Conservation (phyloP, 192 early-diverging fungal species). For the Geranomyces michiganensis region DNA sequence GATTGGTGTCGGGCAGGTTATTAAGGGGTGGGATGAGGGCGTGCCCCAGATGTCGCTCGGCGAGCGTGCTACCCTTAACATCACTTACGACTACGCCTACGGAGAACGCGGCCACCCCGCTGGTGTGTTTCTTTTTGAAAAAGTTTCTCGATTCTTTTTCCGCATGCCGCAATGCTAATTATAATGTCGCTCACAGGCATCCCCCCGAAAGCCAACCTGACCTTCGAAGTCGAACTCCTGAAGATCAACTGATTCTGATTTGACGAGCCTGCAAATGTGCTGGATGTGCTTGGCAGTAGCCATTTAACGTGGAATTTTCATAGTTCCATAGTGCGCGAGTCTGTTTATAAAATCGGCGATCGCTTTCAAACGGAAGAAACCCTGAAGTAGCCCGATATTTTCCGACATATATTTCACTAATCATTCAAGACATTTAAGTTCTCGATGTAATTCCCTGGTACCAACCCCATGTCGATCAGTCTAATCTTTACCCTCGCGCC, state of each 20-base stretch:
- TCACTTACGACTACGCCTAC: constrained; percentile 52
- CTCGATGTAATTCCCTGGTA: constrained; percentile 37
- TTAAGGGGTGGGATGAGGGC: constrained; percentile 84
- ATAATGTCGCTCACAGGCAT: constrained; percentile 51
- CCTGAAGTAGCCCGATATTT: too few relatives aligned
- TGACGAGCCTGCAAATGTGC: too few relatives aligned
- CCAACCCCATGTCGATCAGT: constrained; percentile 34
- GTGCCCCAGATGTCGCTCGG: constrained; percentile 94
- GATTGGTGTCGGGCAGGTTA: constrained; percentile 94
- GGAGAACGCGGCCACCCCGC: constrained; percentile 42
- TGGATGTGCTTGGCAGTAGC: too few relatives aligned
- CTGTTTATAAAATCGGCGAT: not conserved
- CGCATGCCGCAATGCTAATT: not conserved
- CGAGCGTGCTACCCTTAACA: constrained; percentile 81
- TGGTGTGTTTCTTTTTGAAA: not conserved
- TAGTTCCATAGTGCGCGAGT: too few relatives aligned
- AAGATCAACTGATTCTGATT: constrained; percentile 37
- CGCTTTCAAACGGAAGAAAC: not conserved
- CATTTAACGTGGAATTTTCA: too few relatives aligned
- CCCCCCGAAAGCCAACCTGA: constrained; percentile 75
- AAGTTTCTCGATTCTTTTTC: not conserved
- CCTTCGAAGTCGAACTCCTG: constrained; percentile 73
- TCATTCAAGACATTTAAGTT: not conserved
- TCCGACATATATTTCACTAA: too few relatives aligned
- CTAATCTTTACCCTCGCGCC: constrained; percentile 29